A percentile compares a stretch with the other conserved stretches of the same genome.
phyloP scores from a whole-genome alignment of 345 rosid genomes.

The Orychophragmus violaceus region DNA sequence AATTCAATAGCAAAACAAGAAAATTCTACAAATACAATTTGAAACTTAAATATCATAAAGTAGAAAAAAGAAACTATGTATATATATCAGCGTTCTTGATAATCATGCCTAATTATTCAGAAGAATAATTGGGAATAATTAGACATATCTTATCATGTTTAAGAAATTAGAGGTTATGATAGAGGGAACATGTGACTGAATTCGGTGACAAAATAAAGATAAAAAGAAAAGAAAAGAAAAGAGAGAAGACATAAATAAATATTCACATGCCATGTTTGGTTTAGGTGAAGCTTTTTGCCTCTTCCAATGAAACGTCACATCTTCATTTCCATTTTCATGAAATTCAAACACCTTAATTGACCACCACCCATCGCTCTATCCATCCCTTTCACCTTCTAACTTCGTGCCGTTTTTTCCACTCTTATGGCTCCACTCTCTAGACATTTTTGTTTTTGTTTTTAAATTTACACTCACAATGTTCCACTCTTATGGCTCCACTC shows the following conservation, averaged over 20 bases:
- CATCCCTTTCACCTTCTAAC: background rate
- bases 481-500: too few species aligned
- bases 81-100: background rate
- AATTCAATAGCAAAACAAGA: background rate
- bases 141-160: conserved; percentile 2
- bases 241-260: conserved; percentile 7
- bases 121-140: background rate
- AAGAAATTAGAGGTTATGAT: conserved; percentile 7
- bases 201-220: background rate
- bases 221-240: background rate
- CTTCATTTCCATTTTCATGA: conserved; percentile 12
- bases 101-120: conserved; percentile 1
- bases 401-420: conserved; percentile 5
- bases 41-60: background rate
- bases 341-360: background rate
- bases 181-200: conserved; percentile 11
- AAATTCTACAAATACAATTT: background rate
- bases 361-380: conserved; percentile 4
- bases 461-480: background rate
- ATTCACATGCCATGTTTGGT: conserved; percentile 24
- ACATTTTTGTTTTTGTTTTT: background rate
- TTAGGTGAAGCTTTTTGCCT: conserved; percentile 11
- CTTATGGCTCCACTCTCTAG: background rate
- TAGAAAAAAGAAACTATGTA: background rate
- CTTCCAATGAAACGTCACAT: conserved; percentile 27